A percentile compares a stretch with the other conserved stretches of the same genome.
phyloP scores from a whole-genome alignment of 2,329 filamentous ascomycete genomes.

The Alternaria rosae region DNA sequence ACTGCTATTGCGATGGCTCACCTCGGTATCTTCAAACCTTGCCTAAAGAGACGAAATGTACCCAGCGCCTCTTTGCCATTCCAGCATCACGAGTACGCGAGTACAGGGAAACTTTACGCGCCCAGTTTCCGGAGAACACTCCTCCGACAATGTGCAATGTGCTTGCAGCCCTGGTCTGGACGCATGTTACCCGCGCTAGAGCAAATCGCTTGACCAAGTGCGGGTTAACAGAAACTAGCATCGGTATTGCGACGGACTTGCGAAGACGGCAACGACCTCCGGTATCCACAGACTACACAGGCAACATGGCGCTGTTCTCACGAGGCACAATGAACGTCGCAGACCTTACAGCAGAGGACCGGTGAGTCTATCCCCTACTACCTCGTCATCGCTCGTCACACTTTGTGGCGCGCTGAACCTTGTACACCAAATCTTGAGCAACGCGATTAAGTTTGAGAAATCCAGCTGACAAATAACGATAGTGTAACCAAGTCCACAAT shows the following conservation, averaged over 20 bases:
- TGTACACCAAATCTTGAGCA: conserved; percentile 10
- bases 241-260: conserved; percentile 42
- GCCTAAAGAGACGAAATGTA: conserved; percentile 32
- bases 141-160: conserved; percentile 43
- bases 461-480: conserved; percentile 19
- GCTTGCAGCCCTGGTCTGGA: conserved; percentile 45
- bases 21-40: conserved; percentile 38
- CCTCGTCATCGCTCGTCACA: conserved; percentile 3
- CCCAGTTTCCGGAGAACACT: conserved; percentile 23
- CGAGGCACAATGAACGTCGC: conserved; percentile 36
- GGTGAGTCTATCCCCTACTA: conserved; percentile 32
- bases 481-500: conserved; percentile 45
- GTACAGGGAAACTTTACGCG: conserved; percentile 35
- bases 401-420: conserved; percentile 10
- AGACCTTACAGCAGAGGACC: conserved; percentile 34
- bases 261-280: conserved; percentile 37
- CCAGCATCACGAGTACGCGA: conserved; percentile 34
- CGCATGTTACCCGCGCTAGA: conserved; percentile 46
- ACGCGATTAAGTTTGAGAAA: neutral
- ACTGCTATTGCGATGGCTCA: conserved; percentile 38
- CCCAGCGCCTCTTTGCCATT: conserved; percentile 39
- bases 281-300: conserved; percentile 36
- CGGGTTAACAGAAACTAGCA: conserved; percentile 31
- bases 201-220: conserved; percentile 26
- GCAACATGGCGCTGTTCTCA: conserved; percentile 44